phyloP scores from a whole-genome alignment of 352 stramenopile species.

The Phytophthora tentaculata region DNA sequence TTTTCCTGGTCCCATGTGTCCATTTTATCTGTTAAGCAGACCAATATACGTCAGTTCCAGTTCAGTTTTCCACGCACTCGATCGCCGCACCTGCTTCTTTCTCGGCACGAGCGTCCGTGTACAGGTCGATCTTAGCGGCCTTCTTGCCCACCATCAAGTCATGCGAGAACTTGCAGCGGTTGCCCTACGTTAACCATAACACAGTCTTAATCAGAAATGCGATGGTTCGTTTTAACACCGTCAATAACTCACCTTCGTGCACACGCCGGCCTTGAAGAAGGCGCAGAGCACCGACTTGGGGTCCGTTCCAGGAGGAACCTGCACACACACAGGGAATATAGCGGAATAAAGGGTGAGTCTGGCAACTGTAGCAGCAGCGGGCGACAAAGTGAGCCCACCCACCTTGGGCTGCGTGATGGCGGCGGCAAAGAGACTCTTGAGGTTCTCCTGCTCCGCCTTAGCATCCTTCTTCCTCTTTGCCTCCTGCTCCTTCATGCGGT shows the following conservation, averaged over 20 bases:
- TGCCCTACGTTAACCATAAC: slow-evolving; percentile 49
- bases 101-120: slow-evolving; percentile 80
- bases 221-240: background rate
- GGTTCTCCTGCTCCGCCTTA: slow-evolving; percentile 85
- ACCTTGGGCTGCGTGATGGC: slow-evolving; percentile 90
- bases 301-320: slow-evolving; percentile 88
- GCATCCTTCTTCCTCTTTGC: slow-evolving; percentile 81
- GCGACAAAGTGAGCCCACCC: background rate
- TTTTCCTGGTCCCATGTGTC: slow-evolving; percentile 90
- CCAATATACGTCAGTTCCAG: slow-evolving; percentile 1
- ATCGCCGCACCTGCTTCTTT: slow-evolving; percentile 52
- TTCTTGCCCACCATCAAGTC: slow-evolving; percentile 90
- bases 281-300: slow-evolving; percentile 90
- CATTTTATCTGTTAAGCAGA: slow-evolving; percentile 67
- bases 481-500: slow-evolving; percentile 81
- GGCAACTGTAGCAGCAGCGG: background rate
- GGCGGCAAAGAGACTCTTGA: slow-evolving; percentile 86
- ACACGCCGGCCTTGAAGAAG: slow-evolving; percentile 91
- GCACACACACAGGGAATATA: slow-evolving; percentile 13
- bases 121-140: slow-evolving; percentile 90
- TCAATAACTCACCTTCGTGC: slow-evolving; percentile 66
- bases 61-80: background rate
- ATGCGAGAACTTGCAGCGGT: slow-evolving; percentile 90
- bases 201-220: slow-evolving; percentile 1
- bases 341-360: slow-evolving; percentile 7